Percentiles rank a stretch among this genome's conserved stretches.
Conservation (phyloP, 805 yeast species). For the Yarrowia sp. region DNA sequence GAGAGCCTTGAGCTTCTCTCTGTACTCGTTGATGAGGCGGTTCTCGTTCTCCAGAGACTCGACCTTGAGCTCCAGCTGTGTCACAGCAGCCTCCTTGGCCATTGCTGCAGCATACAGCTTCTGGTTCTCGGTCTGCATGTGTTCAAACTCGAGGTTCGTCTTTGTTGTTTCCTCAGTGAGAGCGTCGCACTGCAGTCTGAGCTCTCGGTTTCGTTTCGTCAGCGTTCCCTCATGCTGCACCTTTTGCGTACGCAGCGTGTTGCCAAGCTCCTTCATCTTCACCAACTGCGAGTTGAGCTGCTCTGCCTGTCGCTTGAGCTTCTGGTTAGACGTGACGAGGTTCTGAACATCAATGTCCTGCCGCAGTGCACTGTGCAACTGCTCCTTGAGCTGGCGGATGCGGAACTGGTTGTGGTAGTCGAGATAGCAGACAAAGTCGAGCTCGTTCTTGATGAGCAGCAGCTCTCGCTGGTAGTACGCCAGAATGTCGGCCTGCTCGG, state of each 20-base stretch:
- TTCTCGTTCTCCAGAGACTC: slow-evolving; percentile 2
- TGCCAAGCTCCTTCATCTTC: slow-evolving; percentile 37
- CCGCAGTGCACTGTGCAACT: slow-evolving; percentile 35
- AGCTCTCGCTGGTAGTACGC: slow-evolving; percentile 59
- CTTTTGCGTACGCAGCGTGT: slow-evolving; percentile 39
- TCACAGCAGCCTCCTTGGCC: slow-evolving; percentile 36
- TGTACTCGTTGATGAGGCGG: background rate
- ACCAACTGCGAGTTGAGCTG: slow-evolving; percentile 37
- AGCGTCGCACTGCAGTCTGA: slow-evolving; percentile 33
- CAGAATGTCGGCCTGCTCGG: slow-evolving; percentile 30
- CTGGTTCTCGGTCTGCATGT: slow-evolving; percentile 37
- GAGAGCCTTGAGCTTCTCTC: slow-evolving; percentile 1
- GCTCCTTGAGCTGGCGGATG: slow-evolving; percentile 39
- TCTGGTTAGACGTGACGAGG: slow-evolving; percentile 36
- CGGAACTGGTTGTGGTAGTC: slow-evolving; percentile 48
- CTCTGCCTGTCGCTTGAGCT: slow-evolving; percentile 34
- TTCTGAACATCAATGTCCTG: slow-evolving; percentile 38
- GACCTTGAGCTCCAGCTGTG: slow-evolving; percentile 32
- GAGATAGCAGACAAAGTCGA: slow-evolving; percentile 56
- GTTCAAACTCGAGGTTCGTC: slow-evolving; percentile 33
- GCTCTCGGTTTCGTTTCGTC: slow-evolving; percentile 38
- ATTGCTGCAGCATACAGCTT: slow-evolving; percentile 38
- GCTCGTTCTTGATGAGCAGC: slow-evolving; percentile 55
- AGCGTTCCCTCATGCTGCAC: slow-evolving; percentile 41
- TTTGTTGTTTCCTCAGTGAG: slow-evolving; percentile 33